phyloP scores from a whole-genome alignment of 768 basidiomycete genomes.

The Suillus decipiens region DNA sequence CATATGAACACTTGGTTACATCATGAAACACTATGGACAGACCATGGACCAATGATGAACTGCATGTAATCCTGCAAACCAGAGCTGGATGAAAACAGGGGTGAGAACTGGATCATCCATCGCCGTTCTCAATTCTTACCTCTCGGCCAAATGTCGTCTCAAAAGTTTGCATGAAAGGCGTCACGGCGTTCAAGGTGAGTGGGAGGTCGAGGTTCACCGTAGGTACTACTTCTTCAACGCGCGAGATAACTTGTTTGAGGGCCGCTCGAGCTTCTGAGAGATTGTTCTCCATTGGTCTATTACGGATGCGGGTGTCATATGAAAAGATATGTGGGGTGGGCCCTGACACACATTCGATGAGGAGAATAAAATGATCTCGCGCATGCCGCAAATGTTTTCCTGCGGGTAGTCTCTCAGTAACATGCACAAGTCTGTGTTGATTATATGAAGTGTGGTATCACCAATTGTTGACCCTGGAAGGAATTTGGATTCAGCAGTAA shows the following conservation, averaged over 20 bases:
- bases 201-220: conserved; percentile 50
- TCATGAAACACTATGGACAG: conserved; percentile 22
- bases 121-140: conserved; percentile 38
- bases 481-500: conserved; percentile 66
- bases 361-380: conserved; percentile 76
- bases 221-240: conserved; percentile 54
- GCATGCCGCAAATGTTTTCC: conserved; percentile 89
- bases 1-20: conserved; percentile 10
- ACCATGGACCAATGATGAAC: conserved; percentile 94
- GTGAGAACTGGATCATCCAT: conserved; percentile 2
- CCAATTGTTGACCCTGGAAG: conserved; percentile 90
- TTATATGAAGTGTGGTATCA: conserved; percentile 30
- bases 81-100: conserved; percentile 50
- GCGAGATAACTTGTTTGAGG: conserved; percentile 54
- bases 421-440: neutral
- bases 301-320: conserved; percentile 75
- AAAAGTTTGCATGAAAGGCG: conserved; percentile 73
- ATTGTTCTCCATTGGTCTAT: conserved; percentile 82
- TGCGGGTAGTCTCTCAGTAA: conserved; percentile 28
- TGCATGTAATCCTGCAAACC: conserved; percentile 85
- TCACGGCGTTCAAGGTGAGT: conserved; percentile 79
- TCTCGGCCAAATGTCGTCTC: conserved; percentile 84
- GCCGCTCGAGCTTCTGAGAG: conserved; percentile 59
- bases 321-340: conserved; percentile 56
- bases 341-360: conserved; percentile 54